phyloP scores from a whole-genome alignment of 495 filamentous ascomycete species.

The Aspergillus asperescens region DNA sequence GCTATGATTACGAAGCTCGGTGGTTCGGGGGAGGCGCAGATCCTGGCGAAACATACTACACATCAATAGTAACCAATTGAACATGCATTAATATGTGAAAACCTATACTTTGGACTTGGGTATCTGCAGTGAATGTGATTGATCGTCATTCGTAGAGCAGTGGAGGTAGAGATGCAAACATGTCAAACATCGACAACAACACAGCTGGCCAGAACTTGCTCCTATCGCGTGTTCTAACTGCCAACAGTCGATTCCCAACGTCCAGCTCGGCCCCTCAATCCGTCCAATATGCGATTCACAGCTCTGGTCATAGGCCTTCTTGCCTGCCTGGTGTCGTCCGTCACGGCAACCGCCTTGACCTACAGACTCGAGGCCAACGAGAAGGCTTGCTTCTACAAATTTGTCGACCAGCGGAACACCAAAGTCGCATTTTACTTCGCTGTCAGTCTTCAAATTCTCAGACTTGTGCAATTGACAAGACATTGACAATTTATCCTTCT shows the following conservation, averaged over 20 bases:
- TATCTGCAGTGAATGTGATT: too few species aligned
- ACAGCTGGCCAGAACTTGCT: conserved; percentile 38
- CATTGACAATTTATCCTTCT: neutral
- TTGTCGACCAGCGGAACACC: conserved; percentile 60
- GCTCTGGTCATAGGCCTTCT: conserved; percentile 51
- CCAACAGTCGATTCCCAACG: too few species aligned
- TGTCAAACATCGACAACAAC: conserved; percentile 30
- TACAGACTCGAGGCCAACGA: conserved; percentile 89
- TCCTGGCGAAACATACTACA: neutral
- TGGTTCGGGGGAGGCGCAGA: neutral
- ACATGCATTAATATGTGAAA: neutral
- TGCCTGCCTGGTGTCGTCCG: conserved; percentile 57
- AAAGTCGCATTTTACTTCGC: conserved; percentile 99
- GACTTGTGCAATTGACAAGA: neutral
- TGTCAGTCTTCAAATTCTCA: conserved; percentile 47
- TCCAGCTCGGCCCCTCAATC: conserved; percentile 12
- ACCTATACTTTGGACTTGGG: too few species aligned
- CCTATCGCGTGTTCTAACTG: conserved; percentile 13
- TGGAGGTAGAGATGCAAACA: conserved; percentile 33
- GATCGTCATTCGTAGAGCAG: neutral
- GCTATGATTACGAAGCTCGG: neutral
- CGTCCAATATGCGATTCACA: conserved; percentile 37
- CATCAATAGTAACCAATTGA: neutral
- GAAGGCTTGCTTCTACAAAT: conserved; percentile 89
- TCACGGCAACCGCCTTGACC: conserved; percentile 80